These are phyloP conservation scores for Rhynchosporium secalis DNA, from an alignment of 2,329 filamentous ascomycete genomes.

Conservation along the genomic window DNA sequence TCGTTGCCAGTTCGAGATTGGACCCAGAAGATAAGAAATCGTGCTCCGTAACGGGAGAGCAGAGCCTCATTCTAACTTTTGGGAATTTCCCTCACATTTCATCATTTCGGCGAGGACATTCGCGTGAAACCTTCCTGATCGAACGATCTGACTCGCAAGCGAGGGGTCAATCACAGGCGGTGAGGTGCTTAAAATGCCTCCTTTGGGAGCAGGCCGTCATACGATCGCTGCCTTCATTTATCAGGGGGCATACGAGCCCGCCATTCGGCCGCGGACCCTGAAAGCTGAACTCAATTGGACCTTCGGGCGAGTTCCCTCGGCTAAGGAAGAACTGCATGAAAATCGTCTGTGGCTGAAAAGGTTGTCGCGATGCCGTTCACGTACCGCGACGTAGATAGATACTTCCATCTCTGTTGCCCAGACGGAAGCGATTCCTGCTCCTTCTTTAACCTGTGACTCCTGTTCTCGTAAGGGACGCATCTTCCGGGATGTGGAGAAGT, in stretches of 20 bases:
- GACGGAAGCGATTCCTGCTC: neutral
- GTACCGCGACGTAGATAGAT: neutral
- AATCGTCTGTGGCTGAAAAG: constrained; percentile 4
- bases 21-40: neutral
- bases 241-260: constrained; percentile 8
- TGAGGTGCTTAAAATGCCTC: constrained; percentile 7
- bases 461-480: neutral
- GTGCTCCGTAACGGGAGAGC: neutral
- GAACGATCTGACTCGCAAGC: constrained; percentile 3
- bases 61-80: constrained; percentile 1
- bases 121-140: constrained; percentile 5
- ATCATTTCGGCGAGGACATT: neutral
- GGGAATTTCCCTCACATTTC: neutral
- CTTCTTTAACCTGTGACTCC: constrained; percentile 11
- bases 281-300: constrained; percentile 24
- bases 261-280: constrained; percentile 13
- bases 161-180: neutral
- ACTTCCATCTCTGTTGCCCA: constrained; percentile 12
- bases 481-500: constrained; percentile 16
- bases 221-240: constrained; percentile 5
- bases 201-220: constrained; percentile 8
- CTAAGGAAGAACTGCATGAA: neutral
- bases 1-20: constrained; percentile 8
- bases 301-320: neutral
- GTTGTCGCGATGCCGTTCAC: neutral